These are phyloP conservation scores for Pythium vanterpoolii DNA, from an alignment of 352 stramenopile genomes.

Conservation along the genomic window DNA sequence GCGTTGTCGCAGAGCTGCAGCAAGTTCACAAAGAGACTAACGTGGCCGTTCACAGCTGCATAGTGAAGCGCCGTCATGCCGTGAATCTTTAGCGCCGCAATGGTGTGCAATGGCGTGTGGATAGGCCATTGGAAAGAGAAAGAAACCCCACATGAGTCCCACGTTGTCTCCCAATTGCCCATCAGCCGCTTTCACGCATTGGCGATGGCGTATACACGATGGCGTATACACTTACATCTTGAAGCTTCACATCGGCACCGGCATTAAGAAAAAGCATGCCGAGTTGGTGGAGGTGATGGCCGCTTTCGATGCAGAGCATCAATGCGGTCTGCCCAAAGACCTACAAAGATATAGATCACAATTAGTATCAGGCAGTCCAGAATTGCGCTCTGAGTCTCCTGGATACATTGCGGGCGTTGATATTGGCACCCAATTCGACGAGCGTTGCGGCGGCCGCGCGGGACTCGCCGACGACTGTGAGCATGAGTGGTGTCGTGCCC, in stretches of 20 bases:
- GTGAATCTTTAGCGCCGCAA: slow-evolving; percentile 54
- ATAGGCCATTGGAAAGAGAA: background rate
- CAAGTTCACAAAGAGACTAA: slow-evolving; percentile 66
- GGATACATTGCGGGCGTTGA: slow-evolving; percentile 76
- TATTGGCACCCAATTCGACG: slow-evolving; percentile 67
- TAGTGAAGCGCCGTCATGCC: slow-evolving; percentile 75
- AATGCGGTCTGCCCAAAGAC: slow-evolving; percentile 71
- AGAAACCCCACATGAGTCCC: background rate
- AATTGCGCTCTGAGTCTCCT: background rate
- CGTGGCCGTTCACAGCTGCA: slow-evolving; percentile 42
- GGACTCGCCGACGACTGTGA: slow-evolving; percentile 72
- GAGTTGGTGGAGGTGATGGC: slow-evolving; percentile 55
- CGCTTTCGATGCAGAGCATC: slow-evolving; percentile 67
- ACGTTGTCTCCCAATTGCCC: background rate
- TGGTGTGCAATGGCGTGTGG: background rate
- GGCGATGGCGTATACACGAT: background rate
- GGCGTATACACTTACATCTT: slow-evolving; percentile 43
- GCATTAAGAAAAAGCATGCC: slow-evolving; percentile 77
- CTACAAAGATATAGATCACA: slow-evolving; percentile 19
- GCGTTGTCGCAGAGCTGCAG: slow-evolving; percentile 55
- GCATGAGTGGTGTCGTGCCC: slow-evolving; percentile 76
- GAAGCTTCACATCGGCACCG: slow-evolving; percentile 46
- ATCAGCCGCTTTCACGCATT: background rate
- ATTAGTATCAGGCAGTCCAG: background rate
- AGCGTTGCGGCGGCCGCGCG: slow-evolving; percentile 49